Conservation (phyloP, 2,329 filamentous ascomycete genomes). For the Xylaria polymorpha region DNA sequence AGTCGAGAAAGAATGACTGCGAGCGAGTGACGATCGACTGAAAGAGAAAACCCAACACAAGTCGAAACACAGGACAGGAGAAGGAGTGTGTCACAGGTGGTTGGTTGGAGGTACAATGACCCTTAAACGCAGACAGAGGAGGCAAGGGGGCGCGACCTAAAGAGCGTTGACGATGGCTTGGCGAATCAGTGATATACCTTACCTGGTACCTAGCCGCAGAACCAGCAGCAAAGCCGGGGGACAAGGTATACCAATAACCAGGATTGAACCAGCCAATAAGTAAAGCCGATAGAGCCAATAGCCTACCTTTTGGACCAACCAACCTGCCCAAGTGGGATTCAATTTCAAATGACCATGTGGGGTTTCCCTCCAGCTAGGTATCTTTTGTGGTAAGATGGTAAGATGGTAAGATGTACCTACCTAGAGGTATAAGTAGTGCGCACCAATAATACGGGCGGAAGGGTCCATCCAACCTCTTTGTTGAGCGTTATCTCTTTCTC, state of each 20-base stretch:
- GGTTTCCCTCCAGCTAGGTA: background rate
- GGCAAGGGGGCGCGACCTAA: constrained; percentile 25
- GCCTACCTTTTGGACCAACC: background rate
- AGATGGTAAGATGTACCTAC: background rate
- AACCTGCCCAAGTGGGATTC: constrained; percentile 21
- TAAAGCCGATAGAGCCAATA: constrained; percentile 7
- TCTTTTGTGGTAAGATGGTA: too few species aligned
- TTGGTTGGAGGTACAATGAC: constrained; percentile 25
- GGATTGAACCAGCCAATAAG: background rate
- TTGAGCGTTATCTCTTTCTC: background rate
- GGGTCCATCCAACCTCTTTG: constrained; percentile 7
- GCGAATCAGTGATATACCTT: constrained; percentile 23
- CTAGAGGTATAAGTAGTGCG: background rate
- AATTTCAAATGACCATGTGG: constrained; percentile 20
- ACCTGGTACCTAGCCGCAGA: too few species aligned
- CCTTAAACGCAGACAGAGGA: constrained; percentile 28
- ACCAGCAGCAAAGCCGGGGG: background rate
- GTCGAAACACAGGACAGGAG: constrained; percentile 36
- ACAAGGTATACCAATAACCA: background rate
- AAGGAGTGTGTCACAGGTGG: constrained; percentile 31
- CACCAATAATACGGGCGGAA: constrained; percentile 11
- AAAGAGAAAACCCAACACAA: constrained; percentile 27
- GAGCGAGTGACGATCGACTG: constrained; percentile 19
- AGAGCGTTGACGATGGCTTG: constrained; percentile 30
- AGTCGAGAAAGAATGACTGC: constrained; percentile 24